phyloP scores from a whole-genome alignment of 768 basidiomycete genomes.

The Jaapia argillacea region DNA sequence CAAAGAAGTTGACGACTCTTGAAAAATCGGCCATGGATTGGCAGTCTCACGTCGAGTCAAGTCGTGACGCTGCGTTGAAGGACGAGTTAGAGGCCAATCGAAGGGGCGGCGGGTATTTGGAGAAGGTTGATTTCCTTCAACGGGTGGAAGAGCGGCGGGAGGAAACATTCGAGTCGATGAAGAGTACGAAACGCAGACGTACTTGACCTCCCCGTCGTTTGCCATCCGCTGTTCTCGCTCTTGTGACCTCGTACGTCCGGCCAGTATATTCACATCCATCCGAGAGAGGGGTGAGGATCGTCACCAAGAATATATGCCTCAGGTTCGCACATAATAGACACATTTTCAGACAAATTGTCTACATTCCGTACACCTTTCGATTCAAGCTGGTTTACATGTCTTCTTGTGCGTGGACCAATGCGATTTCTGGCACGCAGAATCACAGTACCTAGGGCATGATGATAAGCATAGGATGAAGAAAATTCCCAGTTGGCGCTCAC shows the following conservation, averaged over 20 bases:
- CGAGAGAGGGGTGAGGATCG: too few species aligned
- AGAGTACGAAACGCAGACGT: slow-evolving; percentile 39
- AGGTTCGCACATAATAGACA: too few species aligned
- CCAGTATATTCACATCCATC: too few species aligned
- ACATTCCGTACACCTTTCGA: too few species aligned
- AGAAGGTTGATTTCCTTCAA: slow-evolving; percentile 76
- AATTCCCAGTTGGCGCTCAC: slow-evolving; percentile 13
- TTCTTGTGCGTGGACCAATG: slow-evolving; percentile 25
- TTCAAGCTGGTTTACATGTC: slow-evolving; percentile 14
- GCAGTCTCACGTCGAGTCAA: slow-evolving; percentile 49
- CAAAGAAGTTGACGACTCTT: slow-evolving; percentile 73
- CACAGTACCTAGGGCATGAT: slow-evolving; percentile 29
- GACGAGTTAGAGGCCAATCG: slow-evolving; percentile 72
- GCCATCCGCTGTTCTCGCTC: too few species aligned
- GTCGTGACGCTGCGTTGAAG: slow-evolving; percentile 31
- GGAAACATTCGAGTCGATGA: slow-evolving; percentile 47
- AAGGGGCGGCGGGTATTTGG: slow-evolving; percentile 70
- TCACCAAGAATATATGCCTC: too few species aligned
- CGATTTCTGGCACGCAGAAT: slow-evolving; percentile 26
- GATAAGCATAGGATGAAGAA: background rate
- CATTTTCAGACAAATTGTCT: too few species aligned
- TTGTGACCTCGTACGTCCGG: too few species aligned
- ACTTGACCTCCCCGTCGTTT: too few species aligned
- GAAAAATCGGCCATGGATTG: slow-evolving; percentile 88
- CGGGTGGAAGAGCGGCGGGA: slow-evolving; percentile 68